Base-by-base conservation (phyloP, 2,329 filamentous ascomycete species). In the Thermoascus crustaceus region DNA sequence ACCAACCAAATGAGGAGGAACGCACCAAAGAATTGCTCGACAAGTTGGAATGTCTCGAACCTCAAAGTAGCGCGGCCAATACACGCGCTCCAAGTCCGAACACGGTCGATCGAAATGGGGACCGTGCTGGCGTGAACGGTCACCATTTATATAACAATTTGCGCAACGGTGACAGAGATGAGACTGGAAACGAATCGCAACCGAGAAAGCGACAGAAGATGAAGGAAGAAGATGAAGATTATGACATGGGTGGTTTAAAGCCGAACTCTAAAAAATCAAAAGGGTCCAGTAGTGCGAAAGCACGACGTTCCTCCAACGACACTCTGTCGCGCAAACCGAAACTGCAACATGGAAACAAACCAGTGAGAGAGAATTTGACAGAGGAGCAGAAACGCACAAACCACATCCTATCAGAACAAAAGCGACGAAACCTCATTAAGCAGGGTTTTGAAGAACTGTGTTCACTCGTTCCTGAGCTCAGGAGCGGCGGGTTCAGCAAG, bases 361-460 rank as follows among this genome's bases (percentile, higher is more conserved):
- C 53, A 4, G 37, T 52, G 3, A 55, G 82, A 17, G 74, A 80
- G 49, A 80, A 80, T 44, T 57, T 91, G 3, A 76, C 78, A 0
- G 83, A 89, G 46, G 79, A 82, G 41, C 82, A 91, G 59, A 91
- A 89, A 60, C 72, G 85, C 30, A 80, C 80, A 50, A 94, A 94
- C 47, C 85, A 93, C 53, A 91, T 94, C 45, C 72, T 80, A 34
- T 91, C 85, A 34, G 86, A 93, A 55, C 85, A 94, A 62, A 93
- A 91, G 60, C 75, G 87, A 21, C 73, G 86, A 31, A 85, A 85
- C 17, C 67, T 87, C 30, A 89, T 89, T 50, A 82, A 86, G 53
- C 75, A 83, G 45, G 85, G 85, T 0, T 94, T 89, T 48, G 82
- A 87, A 27, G 82, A 89, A 39, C 64, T 94, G n/a, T 76, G 76